Conservation (phyloP, 495 filamentous ascomycete genomes). For the Choiromyces venosus region DNA sequence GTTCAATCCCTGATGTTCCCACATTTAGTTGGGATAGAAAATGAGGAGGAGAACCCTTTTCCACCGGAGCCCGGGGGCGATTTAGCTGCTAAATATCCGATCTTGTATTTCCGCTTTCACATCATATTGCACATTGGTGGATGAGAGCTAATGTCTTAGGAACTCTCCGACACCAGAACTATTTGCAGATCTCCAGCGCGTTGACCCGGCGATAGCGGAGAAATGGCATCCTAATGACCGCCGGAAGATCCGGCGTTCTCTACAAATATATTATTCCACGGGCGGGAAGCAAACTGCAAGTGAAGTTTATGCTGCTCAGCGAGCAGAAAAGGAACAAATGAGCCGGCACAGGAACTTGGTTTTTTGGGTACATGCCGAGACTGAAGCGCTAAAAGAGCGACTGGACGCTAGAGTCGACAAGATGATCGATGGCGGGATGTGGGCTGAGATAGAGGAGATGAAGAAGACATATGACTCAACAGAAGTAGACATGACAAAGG, state of each 20-base stretch:
- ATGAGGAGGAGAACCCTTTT: conserved; percentile 37
- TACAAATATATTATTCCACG: conserved; percentile 81
- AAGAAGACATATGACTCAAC: conserved; percentile 55
- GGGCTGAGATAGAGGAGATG: conserved; percentile 59
- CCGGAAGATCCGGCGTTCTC: conserved; percentile 80
- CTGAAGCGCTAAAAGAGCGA: conserved; percentile 59
- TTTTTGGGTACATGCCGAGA: conserved; percentile 79
- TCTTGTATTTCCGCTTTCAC: conserved; percentile 48
- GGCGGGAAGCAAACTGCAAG: conserved; percentile 62
- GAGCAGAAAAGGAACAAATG: conserved; percentile 39
- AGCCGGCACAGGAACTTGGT: conserved; percentile 58
- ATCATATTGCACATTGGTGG: not conserved
- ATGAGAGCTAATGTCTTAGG: conserved; percentile 5
- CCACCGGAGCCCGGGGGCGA: conserved; percentile 30
- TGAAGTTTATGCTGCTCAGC: conserved; percentile 80
- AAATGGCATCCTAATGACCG: conserved; percentile 90
- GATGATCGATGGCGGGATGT: conserved; percentile 72
- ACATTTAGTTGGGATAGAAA: conserved; percentile 48
- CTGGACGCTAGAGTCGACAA: conserved; percentile 71
- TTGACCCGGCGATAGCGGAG: conserved; percentile 84
- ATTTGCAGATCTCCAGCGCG: conserved; percentile 62
- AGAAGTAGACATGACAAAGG: conserved; percentile 62
- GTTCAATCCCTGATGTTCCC: conserved; percentile 75
- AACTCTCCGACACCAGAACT: conserved; percentile 63
- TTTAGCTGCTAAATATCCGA: conserved; percentile 55